These are phyloP conservation scores for Coffea eugenioides DNA, from an alignment of 257 asterid genomes.

Conservation along the genomic window DNA sequence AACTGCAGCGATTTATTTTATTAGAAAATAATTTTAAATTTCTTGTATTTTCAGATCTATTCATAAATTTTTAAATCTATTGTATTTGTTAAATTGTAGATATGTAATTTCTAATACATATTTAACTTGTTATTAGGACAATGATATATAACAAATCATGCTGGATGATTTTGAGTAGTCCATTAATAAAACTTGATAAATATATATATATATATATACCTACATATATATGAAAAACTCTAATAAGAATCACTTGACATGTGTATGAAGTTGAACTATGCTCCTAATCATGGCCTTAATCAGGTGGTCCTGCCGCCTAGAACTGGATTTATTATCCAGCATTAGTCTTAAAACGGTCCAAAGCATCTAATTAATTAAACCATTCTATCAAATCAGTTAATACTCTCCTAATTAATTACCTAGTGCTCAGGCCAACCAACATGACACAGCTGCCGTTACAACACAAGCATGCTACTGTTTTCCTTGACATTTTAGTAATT, in stretches of 20 bases:
- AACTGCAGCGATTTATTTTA: no score
- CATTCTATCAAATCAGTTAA: neutral
- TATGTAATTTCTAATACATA: no score
- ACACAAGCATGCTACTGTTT: conserved; percentile 19
- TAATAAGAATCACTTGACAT: neutral
- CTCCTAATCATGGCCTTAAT: neutral
- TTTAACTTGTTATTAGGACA: no score
- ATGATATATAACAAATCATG: no score
- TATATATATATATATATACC: no score
- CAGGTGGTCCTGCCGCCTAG: conserved; percentile 5
- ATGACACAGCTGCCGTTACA: conserved; percentile 25
- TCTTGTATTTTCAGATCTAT: no score
- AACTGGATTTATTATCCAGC: conserved; percentile 10
- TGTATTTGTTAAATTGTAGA: no score
- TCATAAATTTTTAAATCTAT: no score
- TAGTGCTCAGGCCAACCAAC: conserved; percentile 4
- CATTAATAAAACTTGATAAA: no score
- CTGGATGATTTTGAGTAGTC: no score
- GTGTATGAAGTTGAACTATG: neutral
- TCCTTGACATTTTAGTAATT: conserved; percentile 16
- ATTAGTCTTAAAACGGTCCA: neutral
- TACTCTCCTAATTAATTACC: neutral
- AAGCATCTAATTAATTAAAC: neutral
- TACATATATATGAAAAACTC: no score
- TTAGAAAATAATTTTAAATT: no score